Percentiles rank a stretch among this genome's conserved stretches.
Evolutionary conservation across 208 protist species (phyloP).

Genomic region (Trypanosoma congolense): DNA sequence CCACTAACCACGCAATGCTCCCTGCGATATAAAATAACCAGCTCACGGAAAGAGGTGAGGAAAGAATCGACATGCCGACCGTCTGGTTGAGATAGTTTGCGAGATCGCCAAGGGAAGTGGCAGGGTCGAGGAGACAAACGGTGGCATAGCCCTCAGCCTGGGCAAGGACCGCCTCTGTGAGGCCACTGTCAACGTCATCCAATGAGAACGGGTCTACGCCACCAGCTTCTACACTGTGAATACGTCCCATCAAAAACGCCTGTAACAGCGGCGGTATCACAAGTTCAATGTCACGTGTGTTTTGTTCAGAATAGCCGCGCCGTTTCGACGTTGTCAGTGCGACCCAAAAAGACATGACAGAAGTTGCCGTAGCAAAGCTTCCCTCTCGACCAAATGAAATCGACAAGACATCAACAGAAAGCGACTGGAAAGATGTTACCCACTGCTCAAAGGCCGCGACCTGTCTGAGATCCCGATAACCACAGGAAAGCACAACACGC

Average conservation of each 20-base stretch:
- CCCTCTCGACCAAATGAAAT: conserved; percentile 67
- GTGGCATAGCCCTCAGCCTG: conserved; percentile 50
- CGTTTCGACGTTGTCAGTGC: conserved; percentile 54
- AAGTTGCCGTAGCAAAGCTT: conserved; percentile 60
- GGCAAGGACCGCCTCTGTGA: conserved; percentile 42
- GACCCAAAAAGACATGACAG: conserved; percentile 66
- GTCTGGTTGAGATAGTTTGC: conserved; percentile 42
- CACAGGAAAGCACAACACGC: conserved; percentile 60
- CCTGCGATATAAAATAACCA: conserved; percentile 82
- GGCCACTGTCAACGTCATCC: conserved; percentile 32
- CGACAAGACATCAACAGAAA: conserved; percentile 63
- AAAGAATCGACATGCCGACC: conserved; percentile 47
- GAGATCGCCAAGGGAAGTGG: conserved; percentile 39
- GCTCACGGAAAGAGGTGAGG: conserved; percentile 45
- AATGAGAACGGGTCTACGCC: not conserved
- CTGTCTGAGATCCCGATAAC: conserved; percentile 66
- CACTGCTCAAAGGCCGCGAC: conserved; percentile 40
- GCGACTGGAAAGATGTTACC: conserved; percentile 27
- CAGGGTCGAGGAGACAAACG: conserved; percentile 43
- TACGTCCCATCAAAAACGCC: conserved; percentile 50
- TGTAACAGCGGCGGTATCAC: conserved; percentile 36
- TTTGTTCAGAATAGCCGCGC: conserved; percentile 28
- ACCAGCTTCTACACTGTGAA: conserved; percentile 18
- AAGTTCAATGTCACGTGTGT: conserved; percentile 40
- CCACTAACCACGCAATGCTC: conserved; percentile 40